Percentiles rank a stretch among this genome's conserved stretches.
Evolutionary conservation across 23 red algal genomes (phyloP).

Genomic region (Gracilaria vermiculophylla): DNA sequence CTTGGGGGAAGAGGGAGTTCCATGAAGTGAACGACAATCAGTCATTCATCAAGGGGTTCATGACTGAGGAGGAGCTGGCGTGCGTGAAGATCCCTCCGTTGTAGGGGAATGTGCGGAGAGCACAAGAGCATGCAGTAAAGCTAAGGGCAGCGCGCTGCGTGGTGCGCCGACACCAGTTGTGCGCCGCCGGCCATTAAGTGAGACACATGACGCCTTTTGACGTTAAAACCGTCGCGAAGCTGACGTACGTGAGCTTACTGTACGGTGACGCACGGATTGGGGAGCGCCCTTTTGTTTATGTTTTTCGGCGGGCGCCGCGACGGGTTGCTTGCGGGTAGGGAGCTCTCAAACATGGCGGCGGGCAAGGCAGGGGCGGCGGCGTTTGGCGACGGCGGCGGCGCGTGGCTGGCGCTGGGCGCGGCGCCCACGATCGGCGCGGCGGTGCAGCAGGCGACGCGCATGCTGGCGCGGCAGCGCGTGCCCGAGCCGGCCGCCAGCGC

Average conservation of each 20-base stretch:
- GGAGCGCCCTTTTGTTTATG: no score
- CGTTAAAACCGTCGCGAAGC: no score
- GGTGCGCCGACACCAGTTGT: no score
- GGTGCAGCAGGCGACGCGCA: background rate
- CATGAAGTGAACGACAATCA: constrained; percentile 71
- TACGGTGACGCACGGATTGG: no score
- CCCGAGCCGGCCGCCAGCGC: constrained; percentile 48
- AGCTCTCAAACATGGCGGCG: no score
- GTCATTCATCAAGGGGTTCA: constrained; percentile 87
- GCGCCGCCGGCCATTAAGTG: no score
- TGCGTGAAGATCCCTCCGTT: constrained; percentile 41
- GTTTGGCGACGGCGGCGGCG: background rate
- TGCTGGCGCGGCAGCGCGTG: background rate
- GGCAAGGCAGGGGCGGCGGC: no score
- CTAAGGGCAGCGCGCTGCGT: background rate
- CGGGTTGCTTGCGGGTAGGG: no score
- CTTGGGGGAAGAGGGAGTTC: constrained; percentile 87
- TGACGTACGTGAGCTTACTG: no score
- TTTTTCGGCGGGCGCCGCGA: no score
- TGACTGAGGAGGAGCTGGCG: constrained; percentile 89
- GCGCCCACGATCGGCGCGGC: background rate
- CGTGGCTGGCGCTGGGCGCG: background rate
- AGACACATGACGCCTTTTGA: no score
- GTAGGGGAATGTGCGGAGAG: background rate
- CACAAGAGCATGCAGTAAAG: constrained; percentile 3